A percentile compares a stretch with the other conserved stretches of the same genome.
Evolutionary conservation across 768 basidiomycete species (phyloP).

Genomic region (Scleroderma bovista): DNA sequence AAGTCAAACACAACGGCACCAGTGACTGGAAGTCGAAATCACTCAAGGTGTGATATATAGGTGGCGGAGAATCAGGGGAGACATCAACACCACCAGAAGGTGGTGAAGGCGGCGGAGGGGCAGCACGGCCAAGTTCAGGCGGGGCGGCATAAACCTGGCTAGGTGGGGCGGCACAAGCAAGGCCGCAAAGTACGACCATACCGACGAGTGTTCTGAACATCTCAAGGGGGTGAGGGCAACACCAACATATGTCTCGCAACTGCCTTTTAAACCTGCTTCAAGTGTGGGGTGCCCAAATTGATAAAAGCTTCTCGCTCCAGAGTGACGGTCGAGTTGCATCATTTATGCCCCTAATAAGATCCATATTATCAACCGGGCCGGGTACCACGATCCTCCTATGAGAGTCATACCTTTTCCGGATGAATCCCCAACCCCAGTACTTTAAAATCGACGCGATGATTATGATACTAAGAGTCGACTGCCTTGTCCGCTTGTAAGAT

Average conservation of each 20-base stretch:
- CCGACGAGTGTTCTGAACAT: not conserved
- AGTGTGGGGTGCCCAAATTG: too few species aligned
- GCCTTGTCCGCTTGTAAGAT: too few species aligned
- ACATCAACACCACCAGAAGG: conserved; percentile 23
- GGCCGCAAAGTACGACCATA: not conserved
- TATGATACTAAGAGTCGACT: too few species aligned
- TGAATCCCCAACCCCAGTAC: too few species aligned
- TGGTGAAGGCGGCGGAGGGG: not conserved
- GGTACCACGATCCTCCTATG: too few species aligned
- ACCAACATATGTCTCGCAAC: not conserved
- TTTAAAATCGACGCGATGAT: too few species aligned
- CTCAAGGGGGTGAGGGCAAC: not conserved
- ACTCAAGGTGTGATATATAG: conserved; percentile 29
- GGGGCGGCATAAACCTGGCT: not conserved
- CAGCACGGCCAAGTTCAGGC: too few species aligned
- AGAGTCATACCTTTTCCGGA: too few species aligned
- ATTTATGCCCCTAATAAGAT: too few species aligned
- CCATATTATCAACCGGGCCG: too few species aligned
- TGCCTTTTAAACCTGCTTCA: not conserved
- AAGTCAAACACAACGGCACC: conserved; percentile 12
- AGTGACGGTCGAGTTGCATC: not conserved
- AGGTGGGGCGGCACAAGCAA: not conserved
- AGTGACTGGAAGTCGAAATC: conserved; percentile 51
- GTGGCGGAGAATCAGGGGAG: conserved; percentile 19
- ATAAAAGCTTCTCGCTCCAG: too few species aligned